These are phyloP conservation scores for Mycena chlorophos DNA, from an alignment of 768 basidiomycete species.

Conservation along the genomic window DNA sequence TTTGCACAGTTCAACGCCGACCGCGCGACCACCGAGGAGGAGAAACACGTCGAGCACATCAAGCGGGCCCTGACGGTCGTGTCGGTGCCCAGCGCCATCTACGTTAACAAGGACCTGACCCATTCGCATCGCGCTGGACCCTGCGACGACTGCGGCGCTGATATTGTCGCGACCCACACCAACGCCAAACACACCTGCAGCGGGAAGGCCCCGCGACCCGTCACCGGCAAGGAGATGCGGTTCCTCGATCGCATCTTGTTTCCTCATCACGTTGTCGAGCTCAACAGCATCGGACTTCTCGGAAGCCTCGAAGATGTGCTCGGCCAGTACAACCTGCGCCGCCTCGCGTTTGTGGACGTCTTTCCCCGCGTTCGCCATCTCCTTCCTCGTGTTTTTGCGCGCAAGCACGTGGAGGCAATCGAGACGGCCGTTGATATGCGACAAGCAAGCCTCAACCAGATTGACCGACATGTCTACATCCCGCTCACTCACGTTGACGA, in stretches of 20 bases:
- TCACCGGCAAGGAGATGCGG: background rate
- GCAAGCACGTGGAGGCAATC: too few relatives aligned
- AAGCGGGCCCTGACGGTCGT: background rate
- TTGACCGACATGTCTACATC: background rate
- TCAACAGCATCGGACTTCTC: background rate
- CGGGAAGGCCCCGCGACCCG: background rate
- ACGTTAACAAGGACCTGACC: background rate
- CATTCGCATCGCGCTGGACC: background rate
- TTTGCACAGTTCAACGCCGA: background rate
- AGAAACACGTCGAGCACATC: background rate
- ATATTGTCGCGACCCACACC: background rate
- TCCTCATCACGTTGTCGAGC: background rate
- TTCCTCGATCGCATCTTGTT: background rate
- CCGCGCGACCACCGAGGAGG: background rate
- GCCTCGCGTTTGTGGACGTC: background rate
- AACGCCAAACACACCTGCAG: background rate
- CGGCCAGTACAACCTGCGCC: background rate
- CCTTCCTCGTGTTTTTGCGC: too few relatives aligned
- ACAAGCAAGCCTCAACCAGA: too few relatives aligned
- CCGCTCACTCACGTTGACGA: background rate
- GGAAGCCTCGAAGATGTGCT: background rate
- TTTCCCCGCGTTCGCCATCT: too few relatives aligned
- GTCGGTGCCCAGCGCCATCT: background rate
- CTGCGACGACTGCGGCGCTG: background rate
- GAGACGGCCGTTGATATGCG: too few relatives aligned